Evolutionary conservation across 1,284 basidiomycete species (phyloP).

Genomic region (Apiotrichum mycotoxinovorans): DNA sequence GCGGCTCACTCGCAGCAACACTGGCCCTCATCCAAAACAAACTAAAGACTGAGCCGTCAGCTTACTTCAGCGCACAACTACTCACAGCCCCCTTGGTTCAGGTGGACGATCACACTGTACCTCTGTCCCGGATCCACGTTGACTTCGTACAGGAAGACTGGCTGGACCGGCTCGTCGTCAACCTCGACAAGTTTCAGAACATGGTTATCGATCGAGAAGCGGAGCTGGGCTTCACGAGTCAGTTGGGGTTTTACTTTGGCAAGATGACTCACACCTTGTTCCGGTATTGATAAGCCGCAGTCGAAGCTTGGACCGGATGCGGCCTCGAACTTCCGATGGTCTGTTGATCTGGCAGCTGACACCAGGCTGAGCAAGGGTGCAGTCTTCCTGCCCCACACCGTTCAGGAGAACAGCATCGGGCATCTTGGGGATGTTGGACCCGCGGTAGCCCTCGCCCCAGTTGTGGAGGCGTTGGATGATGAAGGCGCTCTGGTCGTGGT

Average conservation of each 20-base stretch:
- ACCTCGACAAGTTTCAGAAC: conserved; percentile 30
- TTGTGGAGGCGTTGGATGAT: conserved; percentile 17
- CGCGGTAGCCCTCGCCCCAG: conserved; percentile 1
- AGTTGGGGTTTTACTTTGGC: background rate
- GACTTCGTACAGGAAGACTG: conserved; percentile 29
- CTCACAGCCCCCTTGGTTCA: conserved; percentile 23
- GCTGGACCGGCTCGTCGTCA: conserved; percentile 28
- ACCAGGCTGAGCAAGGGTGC: background rate
- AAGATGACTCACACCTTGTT: background rate
- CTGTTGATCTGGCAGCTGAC: background rate
- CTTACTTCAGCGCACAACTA: background rate
- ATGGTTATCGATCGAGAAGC: conserved; percentile 38
- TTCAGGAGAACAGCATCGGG: conserved; percentile 31
- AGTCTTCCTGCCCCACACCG: conserved; percentile 20
- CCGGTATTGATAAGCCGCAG: conserved; percentile 24
- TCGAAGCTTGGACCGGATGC: conserved; percentile 8
- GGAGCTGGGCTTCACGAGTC: conserved; percentile 7
- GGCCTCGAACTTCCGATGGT: conserved; percentile 2
- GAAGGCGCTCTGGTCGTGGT: conserved; percentile 23
- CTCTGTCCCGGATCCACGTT: conserved; percentile 34
- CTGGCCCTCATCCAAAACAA: conserved; percentile 38
- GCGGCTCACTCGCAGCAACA: conserved; percentile 14
- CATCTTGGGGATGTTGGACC: conserved; percentile 4
- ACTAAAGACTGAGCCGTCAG: conserved; percentile 18
- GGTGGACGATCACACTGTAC: conserved; percentile 38